Evolutionary conservation across 495 filamentous ascomycete species (phyloP).

Genomic region (Sphaerosporella brunnea): DNA sequence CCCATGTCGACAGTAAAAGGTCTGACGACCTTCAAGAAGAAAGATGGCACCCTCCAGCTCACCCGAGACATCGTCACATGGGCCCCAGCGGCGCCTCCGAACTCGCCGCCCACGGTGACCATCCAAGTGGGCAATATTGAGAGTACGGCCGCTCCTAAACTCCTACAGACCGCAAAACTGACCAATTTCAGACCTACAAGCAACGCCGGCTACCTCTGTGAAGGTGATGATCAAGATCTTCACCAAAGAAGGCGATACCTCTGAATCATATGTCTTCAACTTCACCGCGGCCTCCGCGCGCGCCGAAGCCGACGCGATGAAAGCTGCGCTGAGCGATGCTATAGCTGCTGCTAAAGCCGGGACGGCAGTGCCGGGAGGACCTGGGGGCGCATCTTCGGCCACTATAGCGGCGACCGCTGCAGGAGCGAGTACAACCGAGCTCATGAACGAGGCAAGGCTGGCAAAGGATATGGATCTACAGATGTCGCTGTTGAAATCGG

Average conservation of each 20-base stretch:
- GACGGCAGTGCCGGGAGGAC: conserved; percentile 26
- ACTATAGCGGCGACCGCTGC: conserved; percentile 33
- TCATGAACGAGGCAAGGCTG: conserved; percentile 45
- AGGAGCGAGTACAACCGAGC: conserved; percentile 30
- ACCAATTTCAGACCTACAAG: conserved; percentile 54
- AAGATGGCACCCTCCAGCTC: conserved; percentile 69
- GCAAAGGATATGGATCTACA: conserved; percentile 61
- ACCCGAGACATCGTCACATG: conserved; percentile 60
- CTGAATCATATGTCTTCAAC: conserved; percentile 61
- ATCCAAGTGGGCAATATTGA: conserved; percentile 60
- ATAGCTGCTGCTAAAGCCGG: conserved; percentile 49
- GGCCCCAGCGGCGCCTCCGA: conserved; percentile 45
- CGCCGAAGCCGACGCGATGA: conserved; percentile 65
- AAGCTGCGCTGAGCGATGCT: conserved; percentile 56
- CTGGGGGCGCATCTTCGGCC: conserved; percentile 29
- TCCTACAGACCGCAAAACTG: conserved; percentile 1
- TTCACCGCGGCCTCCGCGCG: conserved; percentile 69
- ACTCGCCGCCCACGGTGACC: conserved; percentile 40
- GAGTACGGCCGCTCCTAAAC: conserved; percentile 34
- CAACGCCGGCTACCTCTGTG: conserved; percentile 60
- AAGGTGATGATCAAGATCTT: conserved; percentile 90
- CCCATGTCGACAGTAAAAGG: conserved; percentile 45
- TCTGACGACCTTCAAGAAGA: conserved; percentile 80
- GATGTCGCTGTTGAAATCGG: conserved; percentile 62
- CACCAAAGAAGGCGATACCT: conserved; percentile 34